Percentiles rank a stretch among this genome's conserved stretches.
Conservation (phyloP, 2,329 filamentous ascomycete genomes). For the Fonsecaea multimorphosa region DNA sequence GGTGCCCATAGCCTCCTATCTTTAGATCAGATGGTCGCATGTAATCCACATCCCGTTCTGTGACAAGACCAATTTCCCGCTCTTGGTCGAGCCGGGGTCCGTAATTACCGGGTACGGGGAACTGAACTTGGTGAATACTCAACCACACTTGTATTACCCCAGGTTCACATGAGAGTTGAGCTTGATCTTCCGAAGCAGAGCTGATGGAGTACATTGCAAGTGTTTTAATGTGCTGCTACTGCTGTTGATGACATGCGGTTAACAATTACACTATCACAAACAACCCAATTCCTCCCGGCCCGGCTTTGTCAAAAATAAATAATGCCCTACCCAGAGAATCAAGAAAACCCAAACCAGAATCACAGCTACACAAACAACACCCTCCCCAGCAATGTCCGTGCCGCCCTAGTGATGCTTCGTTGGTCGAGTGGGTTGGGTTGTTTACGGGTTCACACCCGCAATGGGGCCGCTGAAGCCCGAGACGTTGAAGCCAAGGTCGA, state of each 20-base stretch:
- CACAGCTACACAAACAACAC: not conserved
- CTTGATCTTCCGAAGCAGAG: not conserved
- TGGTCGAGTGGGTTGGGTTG: not conserved
- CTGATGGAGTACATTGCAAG: not conserved
- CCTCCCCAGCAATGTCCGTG: not conserved
- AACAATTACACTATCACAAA: not conserved
- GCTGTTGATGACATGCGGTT: not conserved
- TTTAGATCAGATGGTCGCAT: too few species aligned
- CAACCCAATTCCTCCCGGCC: not conserved
- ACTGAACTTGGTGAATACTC: too few species aligned
- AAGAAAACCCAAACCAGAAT: not conserved
- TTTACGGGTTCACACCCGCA: slow-evolving; percentile 13
- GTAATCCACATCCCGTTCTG: too few species aligned
- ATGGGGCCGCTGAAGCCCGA: slow-evolving; percentile 14
- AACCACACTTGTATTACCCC: too few species aligned
- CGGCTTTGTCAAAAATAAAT: not conserved
- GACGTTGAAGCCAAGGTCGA: slow-evolving; percentile 20
- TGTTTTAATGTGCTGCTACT: not conserved
- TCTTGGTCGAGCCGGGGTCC: too few species aligned
- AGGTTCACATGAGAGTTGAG: not conserved
- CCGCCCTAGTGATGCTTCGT: not conserved
- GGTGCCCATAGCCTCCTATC: too few species aligned
- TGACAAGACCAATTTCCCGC: too few species aligned
- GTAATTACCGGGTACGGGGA: too few species aligned
- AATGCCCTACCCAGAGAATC: not conserved